These are phyloP conservation scores for Raphanus raphanistrum DNA, from an alignment of 345 rosid genomes.

Conservation along the genomic window DNA sequence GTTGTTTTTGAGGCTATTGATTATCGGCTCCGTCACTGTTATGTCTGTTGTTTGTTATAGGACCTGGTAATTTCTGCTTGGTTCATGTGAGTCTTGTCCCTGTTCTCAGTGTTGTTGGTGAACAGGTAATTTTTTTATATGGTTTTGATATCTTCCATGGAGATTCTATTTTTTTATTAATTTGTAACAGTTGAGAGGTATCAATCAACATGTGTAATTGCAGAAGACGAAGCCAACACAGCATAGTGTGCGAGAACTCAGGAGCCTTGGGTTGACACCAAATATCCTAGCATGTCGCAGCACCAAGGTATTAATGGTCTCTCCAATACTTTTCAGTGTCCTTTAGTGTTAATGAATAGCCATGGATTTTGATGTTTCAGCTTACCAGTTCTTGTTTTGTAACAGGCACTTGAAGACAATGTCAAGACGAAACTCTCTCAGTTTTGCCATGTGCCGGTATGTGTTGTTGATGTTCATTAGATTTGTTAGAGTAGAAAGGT, in stretches of 20 bases:
- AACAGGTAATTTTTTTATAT: slow-evolving; percentile 59
- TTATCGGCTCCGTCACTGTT: neutral
- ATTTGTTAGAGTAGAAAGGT: neutral
- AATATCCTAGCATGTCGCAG: slow-evolving; percentile 96
- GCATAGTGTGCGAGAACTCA: slow-evolving; percentile 87
- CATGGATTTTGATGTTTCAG: slow-evolving; percentile 7
- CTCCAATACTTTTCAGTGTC: neutral
- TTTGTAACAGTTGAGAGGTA: neutral
- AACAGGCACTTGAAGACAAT: slow-evolving; percentile 83
- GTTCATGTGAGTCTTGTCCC: slow-evolving; percentile 99
- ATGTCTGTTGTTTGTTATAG: slow-evolving; percentile 50
- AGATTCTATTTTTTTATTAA: neutral
- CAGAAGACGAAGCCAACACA: slow-evolving; percentile 99
- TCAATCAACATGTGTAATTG: slow-evolving; percentile 2
- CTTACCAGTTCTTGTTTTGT: slow-evolving; percentile 22
- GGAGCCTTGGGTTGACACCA: slow-evolving; percentile 92
- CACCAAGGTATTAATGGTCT: slow-evolving; percentile 53
- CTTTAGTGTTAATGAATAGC: neutral
- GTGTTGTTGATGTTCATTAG: slow-evolving; percentile 10
- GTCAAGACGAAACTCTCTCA: slow-evolving; percentile 80
- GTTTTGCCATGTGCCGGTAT: slow-evolving; percentile 95
- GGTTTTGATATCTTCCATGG: neutral
- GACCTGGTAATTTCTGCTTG: slow-evolving; percentile 91
- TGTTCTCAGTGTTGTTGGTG: slow-evolving; percentile 94
- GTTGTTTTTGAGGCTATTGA: neutral